phyloP scores from a whole-genome alignment of 139 green algal genomes.

The Tetradesmus obliquus region DNA sequence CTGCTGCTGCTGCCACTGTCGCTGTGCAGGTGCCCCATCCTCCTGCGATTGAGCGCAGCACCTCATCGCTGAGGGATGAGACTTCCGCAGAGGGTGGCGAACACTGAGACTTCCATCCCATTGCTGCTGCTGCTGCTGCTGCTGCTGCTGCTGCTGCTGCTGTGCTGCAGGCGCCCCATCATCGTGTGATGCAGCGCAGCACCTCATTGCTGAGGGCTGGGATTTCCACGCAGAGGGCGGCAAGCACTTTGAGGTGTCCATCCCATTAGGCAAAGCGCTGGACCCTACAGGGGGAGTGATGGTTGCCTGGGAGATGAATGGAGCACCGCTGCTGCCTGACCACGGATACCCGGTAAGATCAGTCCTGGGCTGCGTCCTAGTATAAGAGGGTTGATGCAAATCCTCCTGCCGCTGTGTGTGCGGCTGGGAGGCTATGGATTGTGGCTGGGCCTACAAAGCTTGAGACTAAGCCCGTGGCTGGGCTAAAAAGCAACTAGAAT shows the following conservation, averaged over 20 bases:
- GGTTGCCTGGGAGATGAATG: slow-evolving; percentile 41
- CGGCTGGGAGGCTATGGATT: neutral
- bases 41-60: no score
- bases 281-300: slow-evolving; percentile 31
- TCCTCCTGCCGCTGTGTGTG: neutral
- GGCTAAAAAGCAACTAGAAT: no score
- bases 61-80: no score
- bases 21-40: neutral
- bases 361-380: no score
- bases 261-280: slow-evolving; percentile 8
- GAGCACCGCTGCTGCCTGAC: slow-evolving; percentile 32
- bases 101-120: no score
- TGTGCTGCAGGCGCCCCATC: neutral
- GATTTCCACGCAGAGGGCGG: slow-evolving; percentile 30
- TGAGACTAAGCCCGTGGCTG: no score
- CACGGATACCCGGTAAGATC: slow-evolving; percentile 37
- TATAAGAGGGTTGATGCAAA: neutral
- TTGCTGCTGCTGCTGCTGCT: neutral
- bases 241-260: slow-evolving; percentile 30
- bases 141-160: slow-evolving; percentile 6
- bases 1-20: neutral
- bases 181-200: no score
- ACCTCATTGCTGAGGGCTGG: slow-evolving; percentile 11
- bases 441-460: no score
- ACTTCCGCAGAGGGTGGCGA: no score